Conservation (phyloP, 192 early-diverging fungal genomes). For the Diversispora eburnea region DNA sequence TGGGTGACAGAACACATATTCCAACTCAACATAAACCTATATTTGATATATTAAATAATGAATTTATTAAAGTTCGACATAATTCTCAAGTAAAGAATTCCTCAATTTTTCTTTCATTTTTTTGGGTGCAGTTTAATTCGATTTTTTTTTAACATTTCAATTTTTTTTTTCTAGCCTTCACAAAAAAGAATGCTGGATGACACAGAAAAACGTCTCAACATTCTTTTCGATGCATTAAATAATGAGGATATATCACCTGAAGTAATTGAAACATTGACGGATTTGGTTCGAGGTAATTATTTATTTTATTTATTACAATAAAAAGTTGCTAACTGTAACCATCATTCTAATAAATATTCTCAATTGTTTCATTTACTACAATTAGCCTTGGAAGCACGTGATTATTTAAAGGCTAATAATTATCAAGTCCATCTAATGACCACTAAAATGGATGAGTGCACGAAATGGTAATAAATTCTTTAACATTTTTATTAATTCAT, state of each 20-base stretch:
- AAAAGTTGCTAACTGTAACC: neutral
- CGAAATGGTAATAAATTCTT: slow-evolving; percentile 49
- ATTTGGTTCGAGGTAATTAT: slow-evolving; percentile 58
- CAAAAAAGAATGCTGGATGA: slow-evolving; percentile 79
- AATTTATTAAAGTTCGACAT: slow-evolving; percentile 52
- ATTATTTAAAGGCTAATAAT: slow-evolving; percentile 54
- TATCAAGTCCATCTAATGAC: slow-evolving; percentile 69
- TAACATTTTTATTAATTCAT: slow-evolving; percentile 30
- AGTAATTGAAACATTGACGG: slow-evolving; percentile 59
- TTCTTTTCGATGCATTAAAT: slow-evolving; percentile 85
- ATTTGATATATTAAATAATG: slow-evolving; percentile 48
- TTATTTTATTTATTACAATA: neutral
- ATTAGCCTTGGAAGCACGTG: slow-evolving; percentile 32
- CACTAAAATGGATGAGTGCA: slow-evolving; percentile 60
- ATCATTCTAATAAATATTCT: neutral
- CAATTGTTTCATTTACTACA: neutral
- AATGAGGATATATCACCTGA: slow-evolving; percentile 63
- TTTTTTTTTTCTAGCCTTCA: slow-evolving; percentile 44
- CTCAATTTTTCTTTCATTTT: neutral
- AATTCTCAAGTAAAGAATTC: slow-evolving; percentile 38
- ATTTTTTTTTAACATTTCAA: neutral
- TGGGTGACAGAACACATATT: slow-evolving; percentile 82
- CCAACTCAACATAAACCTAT: slow-evolving; percentile 67
- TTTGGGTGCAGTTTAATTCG: neutral
- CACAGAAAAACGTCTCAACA: slow-evolving; percentile 75